These are phyloP conservation scores for Ustilago trichophora DNA, from an alignment of 1,284 basidiomycete species.

Conservation along the genomic window DNA sequence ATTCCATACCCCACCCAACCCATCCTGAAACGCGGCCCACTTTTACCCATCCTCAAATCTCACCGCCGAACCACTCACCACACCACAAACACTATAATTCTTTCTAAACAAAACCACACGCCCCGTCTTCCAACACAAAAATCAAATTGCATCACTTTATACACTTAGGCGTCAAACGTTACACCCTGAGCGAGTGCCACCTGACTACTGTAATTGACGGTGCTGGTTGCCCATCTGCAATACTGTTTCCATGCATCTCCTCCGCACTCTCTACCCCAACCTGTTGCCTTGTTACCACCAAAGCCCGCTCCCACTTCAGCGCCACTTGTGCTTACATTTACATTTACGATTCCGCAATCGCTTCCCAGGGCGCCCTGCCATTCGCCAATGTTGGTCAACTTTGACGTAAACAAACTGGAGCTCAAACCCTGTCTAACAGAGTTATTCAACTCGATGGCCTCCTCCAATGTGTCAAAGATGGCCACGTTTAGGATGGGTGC, in stretches of 20 bases:
- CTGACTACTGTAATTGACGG: slow-evolving; percentile 88
- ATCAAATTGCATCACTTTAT: too few relatives aligned
- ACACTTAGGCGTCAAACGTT: slow-evolving; percentile 72
- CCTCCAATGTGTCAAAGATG: slow-evolving; percentile 86
- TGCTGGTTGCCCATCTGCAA: slow-evolving; percentile 76
- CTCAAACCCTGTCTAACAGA: slow-evolving; percentile 88
- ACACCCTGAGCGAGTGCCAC: slow-evolving; percentile 92
- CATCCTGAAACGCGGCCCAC: too few relatives aligned
- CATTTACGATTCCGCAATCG: slow-evolving; percentile 59
- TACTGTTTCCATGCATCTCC: slow-evolving; percentile 94
- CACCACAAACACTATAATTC: too few relatives aligned
- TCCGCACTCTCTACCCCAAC: slow-evolving; percentile 93
- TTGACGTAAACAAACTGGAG: slow-evolving; percentile 83
- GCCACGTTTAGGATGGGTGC: slow-evolving; percentile 86
- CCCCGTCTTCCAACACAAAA: too few relatives aligned
- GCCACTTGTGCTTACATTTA: slow-evolving; percentile 82
- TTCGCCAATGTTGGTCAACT: slow-evolving; percentile 46
- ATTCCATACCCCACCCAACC: too few relatives aligned
- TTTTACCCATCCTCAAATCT: too few relatives aligned
- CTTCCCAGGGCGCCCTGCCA: slow-evolving; percentile 53
- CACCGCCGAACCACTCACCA: too few relatives aligned
- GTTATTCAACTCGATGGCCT: slow-evolving; percentile 93
- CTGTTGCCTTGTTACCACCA: slow-evolving; percentile 85
- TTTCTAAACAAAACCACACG: too few relatives aligned
- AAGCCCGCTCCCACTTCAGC: slow-evolving; percentile 92